Conservation (phyloP, 306 rosid species). For the Trifolium subterraneum region DNA sequence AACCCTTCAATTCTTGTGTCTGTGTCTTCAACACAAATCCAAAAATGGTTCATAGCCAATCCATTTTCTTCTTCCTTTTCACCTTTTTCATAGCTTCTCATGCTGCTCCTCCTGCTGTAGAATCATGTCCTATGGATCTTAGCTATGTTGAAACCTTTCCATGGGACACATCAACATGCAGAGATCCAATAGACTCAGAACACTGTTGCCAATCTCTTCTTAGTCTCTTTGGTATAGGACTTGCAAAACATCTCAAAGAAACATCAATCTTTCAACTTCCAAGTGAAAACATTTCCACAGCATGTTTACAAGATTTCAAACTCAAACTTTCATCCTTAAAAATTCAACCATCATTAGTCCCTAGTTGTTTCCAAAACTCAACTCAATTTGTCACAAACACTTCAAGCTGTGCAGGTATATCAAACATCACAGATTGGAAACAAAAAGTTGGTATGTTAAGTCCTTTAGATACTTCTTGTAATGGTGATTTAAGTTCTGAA, state of each 20-base stretch:
- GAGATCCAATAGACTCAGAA: conserved; percentile 15
- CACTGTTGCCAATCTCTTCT: conserved; percentile 75
- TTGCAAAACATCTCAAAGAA: conserved; percentile 65
- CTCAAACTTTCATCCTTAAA: conserved; percentile 47
- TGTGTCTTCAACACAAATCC: not conserved
- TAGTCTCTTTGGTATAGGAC: conserved; percentile 67
- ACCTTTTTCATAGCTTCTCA: conserved; percentile 1
- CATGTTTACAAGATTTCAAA: conserved; percentile 61
- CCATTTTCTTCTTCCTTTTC: conserved; percentile 17
- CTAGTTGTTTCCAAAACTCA: conserved; percentile 55
- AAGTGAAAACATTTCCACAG: conserved; percentile 49
- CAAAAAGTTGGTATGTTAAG: conserved; percentile 44
- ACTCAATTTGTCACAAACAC: conserved; percentile 58
- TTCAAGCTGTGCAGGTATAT: conserved; percentile 65
- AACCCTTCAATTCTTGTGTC: not conserved
- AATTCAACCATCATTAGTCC: conserved; percentile 45
- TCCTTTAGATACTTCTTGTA: conserved; percentile 54
- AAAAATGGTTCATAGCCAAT: conserved; percentile 25
- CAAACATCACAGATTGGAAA: conserved; percentile 55
- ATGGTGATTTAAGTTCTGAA: conserved; percentile 49
- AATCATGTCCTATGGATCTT: conserved; percentile 74
- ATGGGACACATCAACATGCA: conserved; percentile 76
- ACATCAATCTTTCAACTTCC: conserved; percentile 63
- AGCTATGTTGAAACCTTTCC: conserved; percentile 69
- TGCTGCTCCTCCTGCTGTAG: not conserved